phyloP scores from a whole-genome alignment of 768 basidiomycete species.

The Trametes sanguinea region DNA sequence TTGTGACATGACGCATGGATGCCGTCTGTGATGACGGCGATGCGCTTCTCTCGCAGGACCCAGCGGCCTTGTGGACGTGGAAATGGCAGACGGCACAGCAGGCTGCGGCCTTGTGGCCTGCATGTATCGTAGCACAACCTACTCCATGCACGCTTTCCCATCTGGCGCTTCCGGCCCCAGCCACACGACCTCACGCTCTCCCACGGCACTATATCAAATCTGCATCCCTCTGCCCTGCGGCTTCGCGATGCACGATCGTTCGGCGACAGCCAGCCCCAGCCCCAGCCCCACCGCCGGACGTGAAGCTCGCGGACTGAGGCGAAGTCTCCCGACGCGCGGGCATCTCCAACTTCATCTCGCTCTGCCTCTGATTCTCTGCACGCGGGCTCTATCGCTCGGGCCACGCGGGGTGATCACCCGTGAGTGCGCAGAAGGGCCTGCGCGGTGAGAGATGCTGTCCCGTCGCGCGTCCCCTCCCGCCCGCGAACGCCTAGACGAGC shows the following conservation, averaged over 20 bases:
- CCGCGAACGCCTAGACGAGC: not conserved
- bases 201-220: conserved; percentile 10
- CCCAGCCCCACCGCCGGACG: no score
- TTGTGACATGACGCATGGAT: no score
- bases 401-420: conserved; percentile 4
- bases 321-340: not conserved
- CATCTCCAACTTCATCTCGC: not conserved
- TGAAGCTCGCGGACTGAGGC: conserved; percentile 8
- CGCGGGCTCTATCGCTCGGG: not conserved
- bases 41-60: no score
- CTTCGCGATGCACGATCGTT: not conserved
- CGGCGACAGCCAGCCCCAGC: not conserved
- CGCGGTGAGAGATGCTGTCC: not conserved
- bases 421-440: not conserved
- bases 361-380: not conserved
- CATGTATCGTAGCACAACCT: no score
- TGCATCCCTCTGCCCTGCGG: conserved; percentile 9
- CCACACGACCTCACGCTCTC: not conserved
- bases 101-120: not conserved
- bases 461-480: not conserved
- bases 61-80: no score
- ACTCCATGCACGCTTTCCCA: not conserved
- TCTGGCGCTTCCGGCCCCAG: conserved; percentile 1
- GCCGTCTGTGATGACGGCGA: no score
- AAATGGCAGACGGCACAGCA: no score